Evolutionary conservation across 2,329 filamentous ascomycete genomes (phyloP), one percentile per base, ranked within the genome.

Genomic region (Cladosporium sp.): DNA sequence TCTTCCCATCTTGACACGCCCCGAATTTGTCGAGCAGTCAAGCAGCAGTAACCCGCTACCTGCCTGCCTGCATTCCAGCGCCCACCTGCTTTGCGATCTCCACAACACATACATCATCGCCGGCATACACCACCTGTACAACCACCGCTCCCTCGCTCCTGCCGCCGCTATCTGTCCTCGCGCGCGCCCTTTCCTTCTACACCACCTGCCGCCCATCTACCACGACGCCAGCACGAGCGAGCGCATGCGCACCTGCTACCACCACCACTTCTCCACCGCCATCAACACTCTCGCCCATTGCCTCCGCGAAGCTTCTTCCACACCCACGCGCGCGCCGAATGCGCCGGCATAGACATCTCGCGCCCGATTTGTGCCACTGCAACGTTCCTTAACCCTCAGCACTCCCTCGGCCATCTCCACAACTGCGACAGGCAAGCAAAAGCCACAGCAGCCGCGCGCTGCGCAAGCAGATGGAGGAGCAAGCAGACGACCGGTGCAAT

Each of bases 401-500:
- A 21, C 14, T 28, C 50, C 21, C 33, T 46, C 28, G 21, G 49
- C n/a, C 52, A 26, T 46, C 37, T 8, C 31, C 52, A 28, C 14
- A 26, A n/a, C 31, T 44, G 63, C 63, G 56, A 44, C 55, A 60
- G 55, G 46, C 59, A 60, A 60, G 40, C 63, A 44, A 33, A 46
- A 46, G 11, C 29, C 40, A 33, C 55, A 37, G 57, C 63, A 12
- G 63, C 55, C 50, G 56, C 40, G 35, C 55, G 44, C 63, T 65
- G 63, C 63, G 63, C 46, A 56, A 65, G 56, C 63, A 65, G 58
- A 75, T 75, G 73, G 74, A 75, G 72, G 73, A 70, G 67, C 50
- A 65, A 62, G 65, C 65, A n/a, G 68, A 68, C 59, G 68, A 67
- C 63, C 64, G 57, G 57, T 75, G 73, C 69, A 72, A 71, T 66